Percentiles rank a stretch among this genome's conserved stretches.
These are phyloP conservation scores for Phytophthora pinifolia DNA, from an alignment of 352 stramenopile genomes.

Conservation along the genomic window DNA sequence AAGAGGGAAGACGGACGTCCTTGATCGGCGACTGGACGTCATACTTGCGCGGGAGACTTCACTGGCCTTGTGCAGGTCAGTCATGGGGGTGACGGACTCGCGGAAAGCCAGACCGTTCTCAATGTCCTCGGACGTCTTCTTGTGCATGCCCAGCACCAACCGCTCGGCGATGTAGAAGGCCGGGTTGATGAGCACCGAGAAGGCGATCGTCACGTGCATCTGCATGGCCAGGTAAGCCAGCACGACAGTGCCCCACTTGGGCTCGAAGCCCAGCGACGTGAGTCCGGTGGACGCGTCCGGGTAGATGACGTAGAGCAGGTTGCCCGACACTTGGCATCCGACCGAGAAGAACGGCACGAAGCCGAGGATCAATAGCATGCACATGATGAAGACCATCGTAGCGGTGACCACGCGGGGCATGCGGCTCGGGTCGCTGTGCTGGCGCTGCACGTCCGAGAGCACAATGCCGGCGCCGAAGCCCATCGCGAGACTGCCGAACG, in stretches of 20 bases:
- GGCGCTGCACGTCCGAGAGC: conserved; percentile 56
- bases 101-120: conserved; percentile 33
- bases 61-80: conserved; percentile 15
- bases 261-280: conserved; percentile 39
- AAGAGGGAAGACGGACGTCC: conserved; percentile 40
- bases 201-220: conserved; percentile 40
- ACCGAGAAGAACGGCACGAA: conserved; percentile 51
- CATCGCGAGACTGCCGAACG: conserved; percentile 66
- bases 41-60: conserved; percentile 32
- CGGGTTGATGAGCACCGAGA: conserved; percentile 50
- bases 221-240: conserved; percentile 45
- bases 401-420: conserved; percentile 38
- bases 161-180: conserved; percentile 55
- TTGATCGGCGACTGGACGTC: conserved; percentile 33
- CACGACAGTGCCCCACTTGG: conserved; percentile 43
- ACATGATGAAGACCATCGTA: conserved; percentile 56
- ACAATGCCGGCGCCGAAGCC: conserved; percentile 63
- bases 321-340: conserved; percentile 62
- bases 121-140: conserved; percentile 33
- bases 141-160: conserved; percentile 57
- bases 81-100: conserved; percentile 28
- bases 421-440: conserved; percentile 37
- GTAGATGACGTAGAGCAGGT: conserved; percentile 67
- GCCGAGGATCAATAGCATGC: conserved; percentile 49
- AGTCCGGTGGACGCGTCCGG: conserved; percentile 31